These are phyloP conservation scores for Celoporthe dispersa DNA, from an alignment of 2,329 filamentous ascomycete genomes.

Conservation along the genomic window DNA sequence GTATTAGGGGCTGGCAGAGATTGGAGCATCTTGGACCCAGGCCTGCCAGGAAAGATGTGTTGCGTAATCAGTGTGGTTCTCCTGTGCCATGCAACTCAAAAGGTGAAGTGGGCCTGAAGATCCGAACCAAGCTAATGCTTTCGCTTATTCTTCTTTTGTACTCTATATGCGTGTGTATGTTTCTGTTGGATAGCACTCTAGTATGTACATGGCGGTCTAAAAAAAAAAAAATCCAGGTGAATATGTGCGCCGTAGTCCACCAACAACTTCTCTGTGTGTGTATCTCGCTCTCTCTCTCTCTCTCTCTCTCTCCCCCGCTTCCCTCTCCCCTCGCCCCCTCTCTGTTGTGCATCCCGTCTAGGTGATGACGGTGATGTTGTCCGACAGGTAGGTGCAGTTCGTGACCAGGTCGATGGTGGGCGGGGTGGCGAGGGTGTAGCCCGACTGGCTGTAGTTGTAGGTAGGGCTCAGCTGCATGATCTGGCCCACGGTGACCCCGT, in stretches of 20 bases:
- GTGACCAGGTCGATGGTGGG: constrained; percentile 9
- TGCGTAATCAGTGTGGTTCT: too few species aligned
- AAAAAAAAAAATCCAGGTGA: background rate
- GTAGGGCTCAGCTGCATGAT: constrained; percentile 12
- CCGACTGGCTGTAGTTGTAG: constrained; percentile 6
- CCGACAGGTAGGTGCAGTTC: constrained; percentile 4
- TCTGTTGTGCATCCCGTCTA: background rate
- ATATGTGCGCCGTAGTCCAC: background rate
- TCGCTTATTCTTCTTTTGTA: too few species aligned
- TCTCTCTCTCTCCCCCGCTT: too few species aligned
- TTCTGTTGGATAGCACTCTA: too few species aligned
- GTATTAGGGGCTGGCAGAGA: background rate
- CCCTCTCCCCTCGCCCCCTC: background rate
- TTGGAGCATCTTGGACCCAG: background rate
- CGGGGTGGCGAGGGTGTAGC: background rate
- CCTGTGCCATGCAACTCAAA: too few species aligned
- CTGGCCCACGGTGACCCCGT: constrained; percentile 13
- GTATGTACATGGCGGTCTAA: background rate
- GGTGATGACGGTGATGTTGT: constrained; percentile 11
- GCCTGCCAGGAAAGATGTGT: too few species aligned
- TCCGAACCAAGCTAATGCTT: background rate
- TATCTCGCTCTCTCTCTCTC: background rate
- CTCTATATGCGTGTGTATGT: too few species aligned
- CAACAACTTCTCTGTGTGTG: background rate
- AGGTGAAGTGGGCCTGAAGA: background rate